Percentiles rank a stretch among this genome's conserved stretches.
phyloP scores from a whole-genome alignment of 2,329 filamentous ascomycete genomes.

The Penicillium occitanis region DNA sequence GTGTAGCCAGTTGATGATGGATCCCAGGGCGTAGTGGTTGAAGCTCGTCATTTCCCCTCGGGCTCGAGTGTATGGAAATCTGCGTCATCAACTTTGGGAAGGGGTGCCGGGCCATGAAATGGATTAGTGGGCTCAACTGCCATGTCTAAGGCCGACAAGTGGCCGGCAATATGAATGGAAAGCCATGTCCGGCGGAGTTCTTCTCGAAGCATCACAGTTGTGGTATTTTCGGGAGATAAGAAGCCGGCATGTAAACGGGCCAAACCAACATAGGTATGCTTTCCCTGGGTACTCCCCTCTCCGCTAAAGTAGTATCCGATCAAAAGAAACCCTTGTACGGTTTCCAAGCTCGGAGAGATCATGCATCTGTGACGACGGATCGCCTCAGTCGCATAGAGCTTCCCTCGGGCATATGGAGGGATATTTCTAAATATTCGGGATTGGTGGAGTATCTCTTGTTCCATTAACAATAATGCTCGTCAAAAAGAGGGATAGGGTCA shows the following conservation, averaged over 20 bases:
- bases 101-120: too few species aligned
- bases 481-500: not conserved
- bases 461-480: not conserved
- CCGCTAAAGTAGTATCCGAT: not conserved
- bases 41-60: conserved; percentile 38
- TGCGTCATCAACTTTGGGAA: too few species aligned
- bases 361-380: not conserved
- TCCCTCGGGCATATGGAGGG: not conserved
- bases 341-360: not conserved
- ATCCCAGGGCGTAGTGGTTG: conserved; percentile 46
- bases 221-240: not conserved
- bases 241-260: not conserved
- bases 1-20: conserved; percentile 44
- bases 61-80: too few species aligned
- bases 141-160: too few species aligned
- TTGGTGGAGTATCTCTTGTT: not conserved
- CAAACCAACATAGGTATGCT: not conserved
- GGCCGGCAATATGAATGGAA: too few species aligned
- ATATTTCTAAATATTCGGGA: not conserved
- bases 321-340: not conserved
- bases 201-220: not conserved
- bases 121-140: too few species aligned
- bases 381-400: not conserved
- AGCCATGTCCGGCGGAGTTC: not conserved
- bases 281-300: not conserved